phyloP scores from a whole-genome alignment of 1,284 basidiomycete genomes.

The Hemileia vastatrix region DNA sequence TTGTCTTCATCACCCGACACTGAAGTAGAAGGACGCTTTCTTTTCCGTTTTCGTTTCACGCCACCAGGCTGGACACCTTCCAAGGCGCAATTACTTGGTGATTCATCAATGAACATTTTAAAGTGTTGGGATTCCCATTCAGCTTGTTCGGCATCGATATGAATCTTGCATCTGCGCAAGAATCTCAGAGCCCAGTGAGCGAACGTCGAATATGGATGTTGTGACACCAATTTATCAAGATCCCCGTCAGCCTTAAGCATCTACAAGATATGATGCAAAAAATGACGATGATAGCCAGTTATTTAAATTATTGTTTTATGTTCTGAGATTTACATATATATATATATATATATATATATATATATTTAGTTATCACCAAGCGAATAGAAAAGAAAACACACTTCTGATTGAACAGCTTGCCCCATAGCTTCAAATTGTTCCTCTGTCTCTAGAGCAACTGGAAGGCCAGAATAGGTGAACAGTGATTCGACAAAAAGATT shows the following conservation, averaged over 20 bases:
- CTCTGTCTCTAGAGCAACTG: not conserved
- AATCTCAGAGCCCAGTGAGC: constrained; percentile 11
- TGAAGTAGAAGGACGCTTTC: too few relatives aligned
- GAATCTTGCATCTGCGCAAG: constrained; percentile 3
- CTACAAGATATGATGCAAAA: not conserved
- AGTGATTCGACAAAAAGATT: constrained; percentile 18
- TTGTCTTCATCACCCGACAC: too few relatives aligned
- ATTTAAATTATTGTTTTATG: too few relatives aligned
- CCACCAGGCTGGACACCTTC: too few relatives aligned
- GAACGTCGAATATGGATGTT: constrained; percentile 14
- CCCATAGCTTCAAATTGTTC: constrained; percentile 9
- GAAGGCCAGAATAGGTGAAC: constrained; percentile 14
- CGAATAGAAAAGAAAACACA: not conserved
- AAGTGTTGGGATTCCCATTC: not conserved
- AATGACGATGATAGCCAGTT: not conserved
- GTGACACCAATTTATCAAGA: not conserved
- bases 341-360: too few relatives aligned
- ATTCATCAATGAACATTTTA: not conserved
- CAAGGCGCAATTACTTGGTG: not conserved
- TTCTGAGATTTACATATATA: too few relatives aligned
- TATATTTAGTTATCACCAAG: not conserved
- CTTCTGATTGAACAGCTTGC: constrained; percentile 1
- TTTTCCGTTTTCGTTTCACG: not conserved
- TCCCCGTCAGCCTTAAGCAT: constrained; percentile 1
- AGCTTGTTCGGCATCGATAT: not conserved